Evolutionary conservation across 78 protist genomes (phyloP).

Genomic region (Creolimax fragrantissima): DNA sequence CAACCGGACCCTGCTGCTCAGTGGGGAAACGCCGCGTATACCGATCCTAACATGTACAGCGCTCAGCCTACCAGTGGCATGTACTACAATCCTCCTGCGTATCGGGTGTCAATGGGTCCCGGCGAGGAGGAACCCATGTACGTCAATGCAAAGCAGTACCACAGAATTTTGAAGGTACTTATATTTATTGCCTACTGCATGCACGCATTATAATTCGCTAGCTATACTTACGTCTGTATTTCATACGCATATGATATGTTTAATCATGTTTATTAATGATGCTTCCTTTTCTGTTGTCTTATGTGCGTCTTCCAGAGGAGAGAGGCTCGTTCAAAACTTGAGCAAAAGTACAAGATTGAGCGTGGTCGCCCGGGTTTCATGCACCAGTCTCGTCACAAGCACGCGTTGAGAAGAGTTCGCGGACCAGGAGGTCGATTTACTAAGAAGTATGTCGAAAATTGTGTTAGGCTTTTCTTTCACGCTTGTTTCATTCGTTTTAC

Average conservation of each 20-base stretch:
- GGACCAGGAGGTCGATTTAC: constrained; percentile 70
- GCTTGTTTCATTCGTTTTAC: no score
- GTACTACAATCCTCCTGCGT: background rate
- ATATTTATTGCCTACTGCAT: no score
- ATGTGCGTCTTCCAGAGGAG: constrained; percentile 33
- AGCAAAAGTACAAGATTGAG: constrained; percentile 31
- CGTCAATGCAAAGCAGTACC: constrained; percentile 75
- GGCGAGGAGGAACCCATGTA: constrained; percentile 63
- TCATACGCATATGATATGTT: no score
- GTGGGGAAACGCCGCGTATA: background rate
- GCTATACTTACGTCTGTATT: no score
- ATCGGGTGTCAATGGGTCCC: background rate
- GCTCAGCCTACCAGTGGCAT: background rate
- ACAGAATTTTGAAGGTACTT: constrained; percentile 51
- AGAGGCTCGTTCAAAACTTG: constrained; percentile 56
- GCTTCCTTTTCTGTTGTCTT: no score
- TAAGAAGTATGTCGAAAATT: background rate
- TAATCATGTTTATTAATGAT: no score
- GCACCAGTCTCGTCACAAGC: constrained; percentile 74
- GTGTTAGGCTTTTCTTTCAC: no score
- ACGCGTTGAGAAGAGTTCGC: constrained; percentile 59
- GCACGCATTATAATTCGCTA: no score
- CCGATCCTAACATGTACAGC: background rate
- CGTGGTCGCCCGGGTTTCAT: constrained; percentile 33
- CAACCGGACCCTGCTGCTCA: background rate